phyloP scores from a whole-genome alignment of 208 protist species.

The Trypanosoma boissoni region DNA sequence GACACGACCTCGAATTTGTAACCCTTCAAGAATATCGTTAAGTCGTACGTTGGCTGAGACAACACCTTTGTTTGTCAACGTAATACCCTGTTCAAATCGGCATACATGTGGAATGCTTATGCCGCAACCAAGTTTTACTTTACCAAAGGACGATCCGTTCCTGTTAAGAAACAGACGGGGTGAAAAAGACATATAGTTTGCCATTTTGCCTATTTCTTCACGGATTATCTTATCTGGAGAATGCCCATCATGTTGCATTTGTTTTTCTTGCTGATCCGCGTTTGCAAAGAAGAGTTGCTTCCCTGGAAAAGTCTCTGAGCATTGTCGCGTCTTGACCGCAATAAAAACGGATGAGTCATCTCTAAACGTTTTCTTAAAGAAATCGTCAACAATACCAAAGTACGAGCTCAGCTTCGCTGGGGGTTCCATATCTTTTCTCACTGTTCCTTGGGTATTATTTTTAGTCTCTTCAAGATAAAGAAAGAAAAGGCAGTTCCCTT shows the following conservation, averaged over 20 bases:
- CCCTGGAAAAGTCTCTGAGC: constrained; percentile 45
- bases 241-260: background rate
- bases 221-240: background rate
- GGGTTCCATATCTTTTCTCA: constrained; percentile 41
- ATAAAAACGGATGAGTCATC: constrained; percentile 70
- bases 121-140: constrained; percentile 72
- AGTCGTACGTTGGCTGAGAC: constrained; percentile 44
- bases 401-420: constrained; percentile 68
- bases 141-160: constrained; percentile 59
- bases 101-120: constrained; percentile 61
- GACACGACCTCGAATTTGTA: constrained; percentile 47
- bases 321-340: constrained; percentile 73
- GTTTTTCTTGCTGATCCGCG: constrained; percentile 4
- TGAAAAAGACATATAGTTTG: constrained; percentile 57
- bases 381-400: constrained; percentile 80
- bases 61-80: constrained; percentile 56
- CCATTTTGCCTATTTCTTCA: constrained; percentile 1
- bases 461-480: background rate
- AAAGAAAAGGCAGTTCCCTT: too few relatives aligned
- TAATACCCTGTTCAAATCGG: constrained; percentile 60
- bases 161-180: constrained; percentile 62
- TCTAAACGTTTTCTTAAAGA: constrained; percentile 86
- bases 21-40: constrained; percentile 62
- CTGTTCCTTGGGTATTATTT: background rate
- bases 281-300: constrained; percentile 34